Evolutionary conservation across 2,329 filamentous ascomycete genomes (phyloP).

Genomic region (Rhinocladiella mackenziei): DNA sequence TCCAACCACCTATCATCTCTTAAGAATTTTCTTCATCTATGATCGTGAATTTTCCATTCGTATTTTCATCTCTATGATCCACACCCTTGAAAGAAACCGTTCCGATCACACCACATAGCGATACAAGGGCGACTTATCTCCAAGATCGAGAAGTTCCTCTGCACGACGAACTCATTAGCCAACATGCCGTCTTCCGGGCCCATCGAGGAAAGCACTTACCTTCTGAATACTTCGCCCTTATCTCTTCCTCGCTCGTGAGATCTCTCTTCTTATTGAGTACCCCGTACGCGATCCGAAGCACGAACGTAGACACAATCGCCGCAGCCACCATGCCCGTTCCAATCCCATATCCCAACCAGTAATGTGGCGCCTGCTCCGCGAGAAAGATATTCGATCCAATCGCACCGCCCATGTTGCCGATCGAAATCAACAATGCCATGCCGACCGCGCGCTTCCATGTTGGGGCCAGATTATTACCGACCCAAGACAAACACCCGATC

Average conservation of each 20-base stretch:
- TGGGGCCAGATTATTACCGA: conserved; percentile 57
- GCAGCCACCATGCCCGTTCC: conserved; percentile 6
- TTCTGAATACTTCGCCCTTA: conserved; percentile 19
- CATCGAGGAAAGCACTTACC: conserved; percentile 4
- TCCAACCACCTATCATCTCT: too few species aligned
- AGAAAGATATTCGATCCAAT: conserved; percentile 26
- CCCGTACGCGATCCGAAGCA: conserved; percentile 9
- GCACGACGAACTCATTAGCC: not conserved
- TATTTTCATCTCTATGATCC: too few species aligned
- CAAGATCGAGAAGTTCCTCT: too few species aligned
- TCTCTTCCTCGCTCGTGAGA: conserved; percentile 14
- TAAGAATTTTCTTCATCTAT: too few species aligned
- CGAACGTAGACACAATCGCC: conserved; percentile 14
- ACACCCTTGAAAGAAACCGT: too few species aligned
- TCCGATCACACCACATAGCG: too few species aligned
- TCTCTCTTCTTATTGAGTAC: conserved; percentile 16
- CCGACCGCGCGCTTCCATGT: conserved; percentile 55
- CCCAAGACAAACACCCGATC: conserved; percentile 50
- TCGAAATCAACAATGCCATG: conserved; percentile 62
- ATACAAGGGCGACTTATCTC: too few species aligned
- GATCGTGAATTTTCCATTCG: too few species aligned
- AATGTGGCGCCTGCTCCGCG: conserved; percentile 15
- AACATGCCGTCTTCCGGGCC: not conserved
- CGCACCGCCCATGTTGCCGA: conserved; percentile 44
- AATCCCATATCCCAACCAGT: conserved; percentile 22